Evolutionary conservation across 306 rosid species (phyloP).

Genomic region (Leucaena leucocephala): DNA sequence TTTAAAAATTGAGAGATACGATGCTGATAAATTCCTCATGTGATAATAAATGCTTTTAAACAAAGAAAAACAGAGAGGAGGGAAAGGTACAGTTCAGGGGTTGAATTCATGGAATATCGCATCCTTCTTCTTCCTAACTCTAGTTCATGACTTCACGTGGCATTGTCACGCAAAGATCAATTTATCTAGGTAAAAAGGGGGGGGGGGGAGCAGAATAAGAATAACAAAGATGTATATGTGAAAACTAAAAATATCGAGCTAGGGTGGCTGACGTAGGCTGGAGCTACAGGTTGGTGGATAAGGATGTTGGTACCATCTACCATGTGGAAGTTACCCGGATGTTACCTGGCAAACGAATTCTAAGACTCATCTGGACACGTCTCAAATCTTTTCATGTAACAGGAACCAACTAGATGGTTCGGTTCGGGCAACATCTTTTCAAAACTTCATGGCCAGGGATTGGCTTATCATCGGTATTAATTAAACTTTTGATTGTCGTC

Average conservation of each 20-base stretch:
- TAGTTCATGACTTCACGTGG: too few relatives aligned
- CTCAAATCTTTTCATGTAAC: background rate
- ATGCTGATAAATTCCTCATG: background rate
- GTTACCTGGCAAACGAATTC: constrained; percentile 29
- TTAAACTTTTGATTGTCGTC: constrained; percentile 1
- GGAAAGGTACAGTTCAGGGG: background rate
- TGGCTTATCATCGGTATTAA: background rate
- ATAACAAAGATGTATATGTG: background rate
- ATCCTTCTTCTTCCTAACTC: background rate
- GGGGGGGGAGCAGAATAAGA: background rate
- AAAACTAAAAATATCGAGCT: background rate
- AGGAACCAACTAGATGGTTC: background rate
- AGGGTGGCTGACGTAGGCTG: constrained; percentile 3
- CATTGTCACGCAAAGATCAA: background rate
- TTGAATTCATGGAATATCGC: background rate
- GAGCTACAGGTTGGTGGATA: constrained; percentile 18
- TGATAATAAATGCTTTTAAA: background rate
- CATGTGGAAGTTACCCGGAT: constrained; percentile 55
- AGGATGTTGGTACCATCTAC: constrained; percentile 29
- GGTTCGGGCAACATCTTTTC: background rate
- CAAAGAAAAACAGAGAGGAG: background rate
- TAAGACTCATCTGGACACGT: constrained; percentile 15
- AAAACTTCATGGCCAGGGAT: background rate
- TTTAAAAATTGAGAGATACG: too few relatives aligned
- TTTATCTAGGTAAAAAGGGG: too few relatives aligned